Base-by-base conservation (phyloP, 768 basidiomycete genomes). In the Leucocoprinus sp. region DNA sequence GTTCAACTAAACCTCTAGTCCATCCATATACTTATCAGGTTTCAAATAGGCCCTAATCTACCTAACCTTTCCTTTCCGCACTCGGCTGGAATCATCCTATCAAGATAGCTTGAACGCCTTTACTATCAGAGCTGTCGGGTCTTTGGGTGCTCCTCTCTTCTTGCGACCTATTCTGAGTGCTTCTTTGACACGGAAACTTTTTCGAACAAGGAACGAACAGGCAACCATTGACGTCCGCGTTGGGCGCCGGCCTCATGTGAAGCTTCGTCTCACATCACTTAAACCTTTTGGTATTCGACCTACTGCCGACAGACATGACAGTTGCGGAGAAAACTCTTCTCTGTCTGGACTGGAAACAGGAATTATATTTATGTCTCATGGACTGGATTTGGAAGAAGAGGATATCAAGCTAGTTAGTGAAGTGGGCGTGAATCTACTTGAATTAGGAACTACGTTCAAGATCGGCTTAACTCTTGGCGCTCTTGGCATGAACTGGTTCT, bases 401-500 rank as follows among this genome's bases (percentile, higher is more conserved):
- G 45, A 48, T 17, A 74, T 80, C 0, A 68, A 66, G 49, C 50
- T 84, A 31, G 62, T 70, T 17, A 73, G 66, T 15, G 74, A 80
- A 53, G 68, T 71, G 54, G 72, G 71, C 6, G 43, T 84, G 18
- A 65, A 64, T 9, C 65, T 84, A 26, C 54, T 69, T 8, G 78
- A 84, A 55, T 68, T 84, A 21, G 72, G 77, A 3, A 56, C 76
- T 36, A 68, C 73, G 42, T 52, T 79, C 39, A 78, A 74, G 48
- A 57, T 72, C 15, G 67, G 65, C 6, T 38, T 80, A 28, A 73
- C 80, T 54, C 61, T 65, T 15, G 72, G 78, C 11, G 52, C 80
- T 18, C 48, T 54, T 12, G 77, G 79, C 17, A 50, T 67, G 27
- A 63, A 48, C 31, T 48, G 46, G 46, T 14, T 41, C 9, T 27